Evolutionary conservation across 1,284 basidiomycete species (phyloP), one percentile per base, ranked within the genome.

Genomic region (Anthracocystis panici-leucophaei): DNA sequence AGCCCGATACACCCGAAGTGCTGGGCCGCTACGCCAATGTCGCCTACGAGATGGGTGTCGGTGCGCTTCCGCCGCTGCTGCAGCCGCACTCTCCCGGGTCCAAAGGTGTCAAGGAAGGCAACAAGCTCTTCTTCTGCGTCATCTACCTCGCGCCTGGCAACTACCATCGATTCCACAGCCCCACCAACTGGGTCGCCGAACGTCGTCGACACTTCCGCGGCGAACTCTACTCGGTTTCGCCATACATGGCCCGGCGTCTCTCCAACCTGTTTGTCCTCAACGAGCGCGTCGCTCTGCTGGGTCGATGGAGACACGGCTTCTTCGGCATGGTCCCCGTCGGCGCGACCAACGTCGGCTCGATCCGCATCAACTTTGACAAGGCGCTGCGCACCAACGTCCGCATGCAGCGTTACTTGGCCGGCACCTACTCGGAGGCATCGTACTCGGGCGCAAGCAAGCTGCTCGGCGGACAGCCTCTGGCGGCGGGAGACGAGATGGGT

Each of bases 111-210:
- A 65, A 73, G 18, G 77, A 80, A n/a, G 92, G 92, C 14, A 92
- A 96, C 84, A 89, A 91, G 52, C 90, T 98, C 41, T 96, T 91
- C 87, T 99, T 98, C 86, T 88, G 92, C 49, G 96, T 99, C 80
- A 92, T 99, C 77, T 99, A 99, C 87, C 92, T 99, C 59, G 96
- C 96, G 1, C 96, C 96, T 0, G 97, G 97, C 1, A 97, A 99
- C 86, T 99, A 99, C 86, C 96, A 99, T 84, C 91, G 95, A 41
- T 99, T 97, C 89, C 96, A 99, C 87, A 93, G 91, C 70, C 95
- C 97, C 0, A 91, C 93, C 2, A 91, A 92, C 5, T 98, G 96
- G 97, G 94, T 99, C 8, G 97, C 97, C 23, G 95, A 99, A 88
- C 92, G 93, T 80, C 88, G 96, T 60, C 88, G 96, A 31, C 96